Evolutionary conservation across 306 rosid genomes (phyloP).

Genomic region (Rosa lucieae): DNA sequence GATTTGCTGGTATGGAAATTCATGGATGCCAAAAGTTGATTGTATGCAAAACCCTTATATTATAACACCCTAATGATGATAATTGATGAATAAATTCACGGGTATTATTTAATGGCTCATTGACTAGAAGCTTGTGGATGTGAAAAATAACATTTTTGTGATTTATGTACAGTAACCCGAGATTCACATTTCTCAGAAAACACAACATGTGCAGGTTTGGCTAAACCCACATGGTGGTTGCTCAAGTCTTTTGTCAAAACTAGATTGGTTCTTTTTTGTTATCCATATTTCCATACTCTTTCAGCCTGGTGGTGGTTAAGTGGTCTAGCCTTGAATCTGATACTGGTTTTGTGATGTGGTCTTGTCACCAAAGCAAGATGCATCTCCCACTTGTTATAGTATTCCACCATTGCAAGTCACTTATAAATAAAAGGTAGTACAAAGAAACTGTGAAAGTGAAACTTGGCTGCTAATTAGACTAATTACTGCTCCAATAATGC

Average conservation of each 20-base stretch:
- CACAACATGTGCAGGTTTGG: constrained; percentile 32
- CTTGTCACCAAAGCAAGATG: background rate
- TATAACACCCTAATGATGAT: background rate
- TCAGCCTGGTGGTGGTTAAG: constrained; percentile 4
- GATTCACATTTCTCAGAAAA: constrained; percentile 11
- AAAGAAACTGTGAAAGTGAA: background rate
- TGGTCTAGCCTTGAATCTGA: background rate
- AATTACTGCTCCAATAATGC: too few relatives aligned
- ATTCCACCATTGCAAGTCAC: background rate
- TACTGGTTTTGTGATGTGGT: constrained; percentile 6
- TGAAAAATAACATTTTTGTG: constrained; percentile 2
- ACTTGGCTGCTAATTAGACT: background rate
- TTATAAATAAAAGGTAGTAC: background rate
- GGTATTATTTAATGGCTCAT: constrained; percentile 5
- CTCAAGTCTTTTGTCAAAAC: constrained; percentile 20
- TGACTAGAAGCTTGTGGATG: constrained; percentile 10
- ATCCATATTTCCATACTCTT: background rate
- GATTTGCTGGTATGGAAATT: background rate
- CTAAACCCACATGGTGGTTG: constrained; percentile 38
- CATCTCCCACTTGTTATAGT: background rate
- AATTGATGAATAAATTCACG: background rate
- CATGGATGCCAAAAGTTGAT: background rate
- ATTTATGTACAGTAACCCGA: constrained; percentile 14
- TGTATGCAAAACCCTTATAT: background rate
- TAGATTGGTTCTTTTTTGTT: constrained; percentile 12